Percentiles rank a stretch among this genome's conserved stretches.
Conservation (phyloP, 2,329 filamentous ascomycete species). For the Botrytis deweyae region DNA sequence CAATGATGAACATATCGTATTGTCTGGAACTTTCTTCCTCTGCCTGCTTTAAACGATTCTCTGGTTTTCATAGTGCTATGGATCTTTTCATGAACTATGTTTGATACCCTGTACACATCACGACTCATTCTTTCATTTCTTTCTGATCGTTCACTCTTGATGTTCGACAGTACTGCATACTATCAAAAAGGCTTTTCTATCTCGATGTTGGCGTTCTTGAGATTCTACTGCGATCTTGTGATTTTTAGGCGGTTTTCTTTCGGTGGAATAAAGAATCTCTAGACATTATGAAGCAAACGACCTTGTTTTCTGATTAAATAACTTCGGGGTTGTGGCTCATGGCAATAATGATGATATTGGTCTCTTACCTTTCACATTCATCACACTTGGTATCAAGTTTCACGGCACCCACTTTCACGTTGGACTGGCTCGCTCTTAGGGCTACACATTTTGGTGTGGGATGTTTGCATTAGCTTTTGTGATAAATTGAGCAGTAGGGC, state of each 20-base stretch:
- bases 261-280: background rate
- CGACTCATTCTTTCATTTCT: constrained; percentile 19
- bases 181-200: constrained; percentile 22
- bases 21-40: background rate
- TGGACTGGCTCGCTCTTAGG: background rate
- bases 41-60: constrained; percentile 4
- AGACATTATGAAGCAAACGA: constrained; percentile 1
- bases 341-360: constrained; percentile 1
- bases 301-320: background rate
- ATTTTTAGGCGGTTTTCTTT: constrained; percentile 3
- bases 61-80: constrained; percentile 12
- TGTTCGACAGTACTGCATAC: constrained; percentile 30
- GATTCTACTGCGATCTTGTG: constrained; percentile 2
- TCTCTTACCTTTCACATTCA: background rate
- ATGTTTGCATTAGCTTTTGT: background rate
- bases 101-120: constrained; percentile 38
- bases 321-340: background rate
- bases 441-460: background rate
- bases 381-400: background rate
- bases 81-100: constrained; percentile 27
- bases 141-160: constrained; percentile 20
- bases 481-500: background rate
- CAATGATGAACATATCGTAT: constrained; percentile 41
- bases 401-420: background rate
- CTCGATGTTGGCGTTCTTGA: constrained; percentile 16